Evolutionary conservation across 176 grass and related monocot genomes (phyloP).

Genomic region (Carex cristatella): DNA sequence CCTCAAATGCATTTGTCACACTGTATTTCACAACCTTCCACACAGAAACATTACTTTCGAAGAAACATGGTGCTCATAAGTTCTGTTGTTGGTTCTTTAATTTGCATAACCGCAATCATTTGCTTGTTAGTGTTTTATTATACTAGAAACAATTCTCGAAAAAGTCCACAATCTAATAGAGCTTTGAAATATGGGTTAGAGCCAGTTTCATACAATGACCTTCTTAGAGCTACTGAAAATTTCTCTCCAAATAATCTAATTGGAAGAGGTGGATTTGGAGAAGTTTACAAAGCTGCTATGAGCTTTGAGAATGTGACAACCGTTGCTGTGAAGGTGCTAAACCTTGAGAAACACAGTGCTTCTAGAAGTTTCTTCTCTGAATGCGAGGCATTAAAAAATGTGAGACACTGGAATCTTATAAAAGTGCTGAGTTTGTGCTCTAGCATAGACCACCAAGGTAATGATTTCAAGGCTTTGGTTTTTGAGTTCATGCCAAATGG

Average conservation of each 20-base stretch:
- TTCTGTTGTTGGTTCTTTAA: neutral
- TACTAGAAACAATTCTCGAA: neutral
- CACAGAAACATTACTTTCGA: neutral
- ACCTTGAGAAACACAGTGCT: slow-evolving; percentile 34
- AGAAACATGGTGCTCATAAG: neutral
- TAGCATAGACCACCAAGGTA: slow-evolving; percentile 32
- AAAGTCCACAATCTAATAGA: neutral
- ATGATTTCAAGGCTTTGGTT: slow-evolving; percentile 51
- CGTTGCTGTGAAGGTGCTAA: slow-evolving; percentile 42
- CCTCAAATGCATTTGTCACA: neutral
- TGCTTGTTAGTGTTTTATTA: neutral
- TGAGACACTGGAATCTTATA: slow-evolving; percentile 33
- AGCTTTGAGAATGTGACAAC: neutral
- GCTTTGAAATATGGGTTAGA: neutral
- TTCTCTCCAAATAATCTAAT: slow-evolving; percentile 33
- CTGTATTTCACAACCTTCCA: neutral
- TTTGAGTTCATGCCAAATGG: slow-evolving; percentile 44
- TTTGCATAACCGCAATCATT: neutral
- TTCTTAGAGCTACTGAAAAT: slow-evolving; percentile 32
- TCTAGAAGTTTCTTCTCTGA: slow-evolving; percentile 34
- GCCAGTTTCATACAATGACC: slow-evolving; percentile 32
- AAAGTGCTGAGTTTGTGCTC: slow-evolving; percentile 41
- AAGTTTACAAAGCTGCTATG: slow-evolving; percentile 36
- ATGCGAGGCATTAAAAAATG: slow-evolving; percentile 37
- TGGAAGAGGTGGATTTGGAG: slow-evolving; percentile 30